Percentiles rank a stretch among this genome's conserved stretches.
Conservation (phyloP, 116 monocot species). For the Cymodocea nodosa region DNA sequence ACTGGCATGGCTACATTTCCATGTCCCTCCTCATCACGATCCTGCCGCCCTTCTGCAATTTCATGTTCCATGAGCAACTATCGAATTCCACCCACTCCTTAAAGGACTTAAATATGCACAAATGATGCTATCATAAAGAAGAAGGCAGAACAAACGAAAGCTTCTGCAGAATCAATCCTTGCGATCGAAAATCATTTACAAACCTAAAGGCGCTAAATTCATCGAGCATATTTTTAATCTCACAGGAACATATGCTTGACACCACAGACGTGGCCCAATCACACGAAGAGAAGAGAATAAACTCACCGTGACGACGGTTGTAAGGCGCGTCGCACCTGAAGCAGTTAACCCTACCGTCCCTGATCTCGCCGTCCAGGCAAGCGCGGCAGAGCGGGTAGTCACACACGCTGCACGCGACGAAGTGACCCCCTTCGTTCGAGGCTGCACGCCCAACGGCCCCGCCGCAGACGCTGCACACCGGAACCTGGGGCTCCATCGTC, state of each 20-base stretch:
- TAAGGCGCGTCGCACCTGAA: constrained; percentile 46
- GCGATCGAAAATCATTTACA: too few species aligned
- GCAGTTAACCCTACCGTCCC: constrained; percentile 28
- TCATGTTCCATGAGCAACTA: not conserved
- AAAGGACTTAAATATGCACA: not conserved
- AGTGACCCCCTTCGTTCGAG: constrained; percentile 16
- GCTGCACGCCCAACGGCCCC: constrained; percentile 24
- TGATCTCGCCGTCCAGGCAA: constrained; percentile 45
- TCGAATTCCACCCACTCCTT: not conserved
- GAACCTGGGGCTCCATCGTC: constrained; percentile 46
- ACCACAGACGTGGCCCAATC: not conserved
- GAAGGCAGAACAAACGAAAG: not conserved
- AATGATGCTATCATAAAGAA: not conserved
- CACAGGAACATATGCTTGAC: not conserved
- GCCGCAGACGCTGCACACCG: constrained; percentile 48
- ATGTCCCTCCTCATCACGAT: constrained; percentile 11
- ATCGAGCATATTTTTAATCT: not conserved
- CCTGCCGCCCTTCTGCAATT: constrained; percentile 17
- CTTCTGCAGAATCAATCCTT: too few species aligned
- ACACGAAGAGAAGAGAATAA: not conserved
- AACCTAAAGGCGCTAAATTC: not conserved
- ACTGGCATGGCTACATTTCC: constrained; percentile 13
- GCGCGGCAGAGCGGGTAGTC: constrained; percentile 42
- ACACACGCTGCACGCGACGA: constrained; percentile 47
- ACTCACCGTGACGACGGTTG: not conserved